A percentile compares a stretch with the other conserved stretches of the same genome.
Conservation (phyloP, 1,139 yeast genomes). For the Cylindricascospora bacillispora region DNA sequence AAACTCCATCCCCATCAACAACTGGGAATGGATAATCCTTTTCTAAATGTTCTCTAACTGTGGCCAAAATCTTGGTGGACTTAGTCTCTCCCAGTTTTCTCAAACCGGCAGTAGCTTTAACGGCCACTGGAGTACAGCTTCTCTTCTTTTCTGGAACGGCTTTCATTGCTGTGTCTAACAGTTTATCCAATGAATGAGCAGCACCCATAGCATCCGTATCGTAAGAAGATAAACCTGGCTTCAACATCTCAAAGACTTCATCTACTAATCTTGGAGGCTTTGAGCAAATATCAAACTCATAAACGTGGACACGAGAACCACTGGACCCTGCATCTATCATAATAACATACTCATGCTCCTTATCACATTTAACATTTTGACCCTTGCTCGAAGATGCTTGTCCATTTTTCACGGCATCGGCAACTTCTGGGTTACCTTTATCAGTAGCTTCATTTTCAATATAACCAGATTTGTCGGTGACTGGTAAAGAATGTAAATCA, state of each 20-base stretch:
- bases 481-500: conserved; percentile 13
- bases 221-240: conserved; percentile 84
- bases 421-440: conserved; percentile 14
- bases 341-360: conserved; percentile 47
- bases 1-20: conserved; percentile 70
- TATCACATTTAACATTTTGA: conserved; percentile 17
- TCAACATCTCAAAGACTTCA: conserved; percentile 77
- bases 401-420: conserved; percentile 16
- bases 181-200: conserved; percentile 73
- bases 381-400: conserved; percentile 3
- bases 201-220: conserved; percentile 75
- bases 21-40: conserved; percentile 81
- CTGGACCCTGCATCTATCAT: conserved; percentile 98
- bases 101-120: conserved; percentile 96
- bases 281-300: conserved; percentile 75
- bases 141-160: conserved; percentile 63
- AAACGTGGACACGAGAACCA: conserved; percentile 91
- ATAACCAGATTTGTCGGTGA: conserved; percentile 17
- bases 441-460: conserved; percentile 13
- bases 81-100: conserved; percentile 72
- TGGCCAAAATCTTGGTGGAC: conserved; percentile 53
- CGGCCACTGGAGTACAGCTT: conserved; percentile 83
- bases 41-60: conserved; percentile 66
- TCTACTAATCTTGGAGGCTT: conserved; percentile 66
- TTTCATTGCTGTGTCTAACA: conserved; percentile 59